Base-by-base conservation (phyloP, 495 filamentous ascomycete genomes). In the Podospora pseudopauciseta region DNA sequence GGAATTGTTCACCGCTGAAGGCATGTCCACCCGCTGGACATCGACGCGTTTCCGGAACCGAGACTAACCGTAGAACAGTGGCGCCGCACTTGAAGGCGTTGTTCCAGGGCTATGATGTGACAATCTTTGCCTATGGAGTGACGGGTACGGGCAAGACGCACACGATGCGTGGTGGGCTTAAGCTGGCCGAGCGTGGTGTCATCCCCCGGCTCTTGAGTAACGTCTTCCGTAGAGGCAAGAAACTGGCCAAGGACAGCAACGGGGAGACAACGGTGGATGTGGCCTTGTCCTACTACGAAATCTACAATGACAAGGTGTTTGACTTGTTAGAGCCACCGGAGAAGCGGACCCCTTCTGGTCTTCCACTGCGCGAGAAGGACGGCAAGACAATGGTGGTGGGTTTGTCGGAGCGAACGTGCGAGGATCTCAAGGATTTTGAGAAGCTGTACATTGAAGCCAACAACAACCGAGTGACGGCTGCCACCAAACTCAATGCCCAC, bases 71-170 rank as follows among this genome's bases (percentile, higher is more conserved):
- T 23, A 2, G 53, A 65, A 23, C 68, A 87, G 85, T 86, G 67
- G 75, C 83, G 9, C 84, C 85, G 19, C 79, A 91, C 49, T 82
- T 97, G 44, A 97, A 97, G 72, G 90, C 96, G 65, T 87, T 99
- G 5, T 97, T 99, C 81, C 90, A 92, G 76, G 95, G 95, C 64
- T 89, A 93, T 71, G 95, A 99, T 77, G 89, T 96, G 28, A 97
- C 93, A 2, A 85, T 98, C 63, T 99, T 99, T 75, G 94, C 95
- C 54, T 97, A 99, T 73, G 95, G 95, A 54, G 92, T 94, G 23
- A 98, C 95, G 1, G 95, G 95, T 26, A 97, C 93, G 0, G 95
- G 95, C 26, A 99, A 99, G 79, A 99, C 95, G 63, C 92, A 97
- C 80, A 99, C 95, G 1, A 99, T 99, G 95, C 89, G 95, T 67